These are phyloP conservation scores for Cercospora sp. DNA, from an alignment of 2,329 filamentous ascomycete genomes.

Conservation along the genomic window DNA sequence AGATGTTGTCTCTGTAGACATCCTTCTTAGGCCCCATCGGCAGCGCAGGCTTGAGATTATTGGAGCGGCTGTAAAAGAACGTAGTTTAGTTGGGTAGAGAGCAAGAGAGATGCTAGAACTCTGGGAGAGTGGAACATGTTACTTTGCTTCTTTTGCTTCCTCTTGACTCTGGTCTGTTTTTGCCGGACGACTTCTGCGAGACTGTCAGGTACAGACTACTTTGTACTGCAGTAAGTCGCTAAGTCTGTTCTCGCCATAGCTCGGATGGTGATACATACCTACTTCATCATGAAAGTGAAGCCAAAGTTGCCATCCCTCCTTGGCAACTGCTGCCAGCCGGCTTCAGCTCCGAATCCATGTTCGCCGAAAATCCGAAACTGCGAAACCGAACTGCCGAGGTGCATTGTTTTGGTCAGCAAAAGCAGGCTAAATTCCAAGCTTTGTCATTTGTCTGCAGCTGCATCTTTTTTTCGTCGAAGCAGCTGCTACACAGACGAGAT, in stretches of 20 bases:
- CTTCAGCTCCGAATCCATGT: background rate
- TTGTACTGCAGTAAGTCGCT: background rate
- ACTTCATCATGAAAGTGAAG: background rate
- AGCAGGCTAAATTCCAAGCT: background rate
- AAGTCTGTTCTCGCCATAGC: background rate
- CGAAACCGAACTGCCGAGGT: background rate
- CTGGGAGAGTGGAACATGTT: background rate
- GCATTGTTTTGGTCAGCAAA: background rate
- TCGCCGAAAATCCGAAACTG: background rate
- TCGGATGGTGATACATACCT: background rate
- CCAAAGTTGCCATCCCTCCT: background rate
- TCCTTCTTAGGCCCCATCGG: background rate
- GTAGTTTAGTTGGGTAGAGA: background rate
- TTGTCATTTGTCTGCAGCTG: background rate
- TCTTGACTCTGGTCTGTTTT: background rate
- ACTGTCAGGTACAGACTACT: background rate
- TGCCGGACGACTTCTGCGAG: background rate
- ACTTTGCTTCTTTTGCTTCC: background rate
- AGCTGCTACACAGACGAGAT: background rate
- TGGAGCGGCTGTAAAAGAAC: background rate
- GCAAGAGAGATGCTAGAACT: background rate
- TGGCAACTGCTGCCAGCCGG: background rate
- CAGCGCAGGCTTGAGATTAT: background rate
- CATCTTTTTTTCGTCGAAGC: background rate
- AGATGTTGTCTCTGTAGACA: background rate